phyloP scores from a whole-genome alignment of 176 grass and related monocot species.

The Tillandsia fasciculata region DNA sequence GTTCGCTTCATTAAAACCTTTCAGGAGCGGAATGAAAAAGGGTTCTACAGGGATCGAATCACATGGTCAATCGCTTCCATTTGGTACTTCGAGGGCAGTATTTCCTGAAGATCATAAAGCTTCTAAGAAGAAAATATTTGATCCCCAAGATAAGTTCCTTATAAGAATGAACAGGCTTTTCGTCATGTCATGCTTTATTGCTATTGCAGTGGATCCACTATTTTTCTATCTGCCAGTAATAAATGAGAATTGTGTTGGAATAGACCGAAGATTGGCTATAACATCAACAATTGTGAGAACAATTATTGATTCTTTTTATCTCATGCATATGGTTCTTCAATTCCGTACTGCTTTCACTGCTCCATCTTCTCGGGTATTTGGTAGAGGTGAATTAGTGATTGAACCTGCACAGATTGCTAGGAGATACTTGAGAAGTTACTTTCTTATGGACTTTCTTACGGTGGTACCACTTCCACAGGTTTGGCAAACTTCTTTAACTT shows the following conservation, averaged over 20 bases:
- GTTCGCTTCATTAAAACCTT: conserved; percentile 27
- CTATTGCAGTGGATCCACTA: conserved; percentile 74
- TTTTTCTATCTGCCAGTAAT: conserved; percentile 76
- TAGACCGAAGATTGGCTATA: conserved; percentile 56
- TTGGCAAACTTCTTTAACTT: background rate
- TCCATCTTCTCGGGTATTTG: conserved; percentile 69
- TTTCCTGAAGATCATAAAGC: conserved; percentile 63
- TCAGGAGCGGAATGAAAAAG: conserved; percentile 30
- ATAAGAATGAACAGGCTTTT: conserved; percentile 66
- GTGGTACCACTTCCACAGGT: conserved; percentile 90
- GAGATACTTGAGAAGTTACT: conserved; percentile 62
- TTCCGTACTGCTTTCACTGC: conserved; percentile 80
- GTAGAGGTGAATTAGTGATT: conserved; percentile 74
- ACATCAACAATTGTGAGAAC: conserved; percentile 57
- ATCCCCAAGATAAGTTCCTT: conserved; percentile 72
- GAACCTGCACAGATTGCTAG: conserved; percentile 58
- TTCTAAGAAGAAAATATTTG: conserved; percentile 53
- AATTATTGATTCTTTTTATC: conserved; percentile 69
- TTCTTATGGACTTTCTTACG: conserved; percentile 60
- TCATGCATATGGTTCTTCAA: conserved; percentile 55
- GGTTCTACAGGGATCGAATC: conserved; percentile 35
- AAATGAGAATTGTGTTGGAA: conserved; percentile 45
- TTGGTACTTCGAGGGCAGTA: conserved; percentile 47
- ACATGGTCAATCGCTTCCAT: conserved; percentile 29
- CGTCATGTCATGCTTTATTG: conserved; percentile 58